Base-by-base conservation (phyloP, 371 early-diverging fungal species). In the Mortierella sp. region DNA sequence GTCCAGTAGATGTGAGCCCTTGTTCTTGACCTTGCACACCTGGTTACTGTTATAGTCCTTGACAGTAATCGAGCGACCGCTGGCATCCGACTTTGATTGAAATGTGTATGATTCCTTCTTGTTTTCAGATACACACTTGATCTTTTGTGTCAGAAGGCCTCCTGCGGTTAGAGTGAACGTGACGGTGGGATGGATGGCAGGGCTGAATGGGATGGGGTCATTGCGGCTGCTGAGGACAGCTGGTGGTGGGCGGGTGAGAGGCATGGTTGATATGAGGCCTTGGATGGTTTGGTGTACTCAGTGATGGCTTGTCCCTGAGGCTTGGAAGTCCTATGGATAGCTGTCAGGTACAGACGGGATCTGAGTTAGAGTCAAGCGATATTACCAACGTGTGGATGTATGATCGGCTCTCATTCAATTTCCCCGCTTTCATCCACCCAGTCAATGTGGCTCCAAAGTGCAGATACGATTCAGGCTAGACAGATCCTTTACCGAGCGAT, bases 1-100 rank as follows among this genome's bases (percentile, higher is more conserved):
- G 48, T 74, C 74, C 17, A 74, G 56, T n/a, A 74, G 74, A 43
- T 74, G 64, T 22, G 67, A 67, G 37, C 74, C 74, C 53, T 67
- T 74, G 64, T 48, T 63, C 60, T 63, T 74, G 43, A 74, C 31
- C 48, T 74, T 74, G 57, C 74, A 74, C 56, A 74, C 74, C 37
- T 55, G 60, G 13, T 52, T 60, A 48, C 56, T 41, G 40, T 67
- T 62, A 46, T 58, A 40, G 52, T 74, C 68, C 63, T 67, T 67
- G 53, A 74, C 31, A 4, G 64, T 63, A 57, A 74, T 74, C 44
- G 47, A 67, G 10, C 74, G 54, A 40, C 17, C 67, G 31, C 29
- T 41, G 19, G 56, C 27, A 39, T 74, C 74, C 0, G 74, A 74
- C 47, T 67, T 67, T 1, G 68, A 67, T 44, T 74, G 74, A 63